Evolutionary conservation across 2,329 filamentous ascomycete species (phyloP).

Genomic region (Ophiobolus disseminans): DNA sequence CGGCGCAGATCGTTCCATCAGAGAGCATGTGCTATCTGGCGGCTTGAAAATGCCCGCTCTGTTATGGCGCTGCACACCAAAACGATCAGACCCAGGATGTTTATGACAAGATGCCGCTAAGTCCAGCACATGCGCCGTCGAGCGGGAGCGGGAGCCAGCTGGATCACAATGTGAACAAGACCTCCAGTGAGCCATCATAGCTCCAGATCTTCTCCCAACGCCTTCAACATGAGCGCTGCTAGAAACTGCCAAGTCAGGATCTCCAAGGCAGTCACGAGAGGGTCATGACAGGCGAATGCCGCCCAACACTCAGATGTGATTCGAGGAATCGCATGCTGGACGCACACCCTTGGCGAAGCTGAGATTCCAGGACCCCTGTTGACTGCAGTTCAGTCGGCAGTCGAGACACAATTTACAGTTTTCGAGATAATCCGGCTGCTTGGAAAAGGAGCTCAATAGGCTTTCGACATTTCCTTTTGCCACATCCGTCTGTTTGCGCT

Average conservation of each 20-base stretch:
- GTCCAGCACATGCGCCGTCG: constrained; percentile 31
- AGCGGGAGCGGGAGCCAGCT: constrained; percentile 41
- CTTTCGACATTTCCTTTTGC: too few species aligned
- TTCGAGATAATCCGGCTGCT: neutral
- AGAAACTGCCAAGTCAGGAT: too few species aligned
- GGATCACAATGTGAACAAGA: constrained; percentile 28
- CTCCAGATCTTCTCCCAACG: too few species aligned
- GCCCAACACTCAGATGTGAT: constrained; percentile 13
- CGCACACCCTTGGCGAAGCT: constrained; percentile 13
- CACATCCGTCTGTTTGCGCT: too few species aligned
- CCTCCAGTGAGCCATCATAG: constrained; percentile 12
- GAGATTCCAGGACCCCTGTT: constrained; percentile 5
- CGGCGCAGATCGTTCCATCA: too few species aligned
- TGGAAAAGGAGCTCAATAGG: too few species aligned
- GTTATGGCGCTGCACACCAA: constrained; percentile 9
- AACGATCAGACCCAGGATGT: constrained; percentile 41
- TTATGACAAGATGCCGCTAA: constrained; percentile 33
- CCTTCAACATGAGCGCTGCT: too few species aligned
- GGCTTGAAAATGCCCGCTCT: neutral
- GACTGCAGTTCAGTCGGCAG: neutral
- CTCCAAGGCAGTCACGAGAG: neutral
- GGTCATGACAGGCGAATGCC: constrained; percentile 12
- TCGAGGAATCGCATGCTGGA: constrained; percentile 14
- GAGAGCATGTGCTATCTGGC: too few species aligned
- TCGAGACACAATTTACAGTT: neutral